Evolutionary conservation across 2,329 filamentous ascomycete species (phyloP).

Genomic region (Dryadomyces quercivorus): DNA sequence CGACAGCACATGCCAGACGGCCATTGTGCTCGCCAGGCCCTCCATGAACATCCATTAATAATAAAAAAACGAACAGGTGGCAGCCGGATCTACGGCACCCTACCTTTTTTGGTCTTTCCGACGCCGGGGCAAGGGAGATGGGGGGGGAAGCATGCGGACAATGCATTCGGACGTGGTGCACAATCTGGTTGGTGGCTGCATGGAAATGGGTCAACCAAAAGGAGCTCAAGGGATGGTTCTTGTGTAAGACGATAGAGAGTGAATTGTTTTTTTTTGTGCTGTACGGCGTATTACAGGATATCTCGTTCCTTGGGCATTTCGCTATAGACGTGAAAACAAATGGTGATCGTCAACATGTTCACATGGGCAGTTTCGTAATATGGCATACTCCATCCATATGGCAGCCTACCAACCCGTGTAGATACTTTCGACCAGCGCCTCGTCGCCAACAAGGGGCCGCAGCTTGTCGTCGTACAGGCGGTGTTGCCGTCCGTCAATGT

Average conservation of each 20-base stretch:
- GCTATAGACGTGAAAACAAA: too few species aligned
- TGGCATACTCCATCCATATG: too few species aligned
- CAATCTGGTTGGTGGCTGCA: neutral
- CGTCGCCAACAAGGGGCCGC: slow-evolving; percentile 17
- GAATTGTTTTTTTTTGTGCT: neutral
- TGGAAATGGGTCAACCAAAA: neutral
- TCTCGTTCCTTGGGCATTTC: neutral
- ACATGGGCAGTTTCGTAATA: too few species aligned
- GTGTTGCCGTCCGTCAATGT: slow-evolving; percentile 47
- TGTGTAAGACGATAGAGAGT: neutral
- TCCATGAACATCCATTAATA: neutral
- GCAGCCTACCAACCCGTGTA: neutral
- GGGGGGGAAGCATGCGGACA: too few species aligned
- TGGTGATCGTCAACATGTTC: too few species aligned
- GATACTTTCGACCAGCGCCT: neutral
- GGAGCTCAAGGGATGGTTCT: neutral
- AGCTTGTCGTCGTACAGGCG: slow-evolving; percentile 49
- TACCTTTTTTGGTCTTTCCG: neutral
- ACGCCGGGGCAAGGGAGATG: neutral
- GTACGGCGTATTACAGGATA: neutral
- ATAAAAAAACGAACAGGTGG: neutral
- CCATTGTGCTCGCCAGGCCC: too few species aligned
- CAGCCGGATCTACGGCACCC: neutral
- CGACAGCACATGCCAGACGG: too few species aligned
- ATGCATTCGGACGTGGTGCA: neutral